Conservation (phyloP, 202 grass and related monocot species). For the Sporobolus alterniflorus region DNA sequence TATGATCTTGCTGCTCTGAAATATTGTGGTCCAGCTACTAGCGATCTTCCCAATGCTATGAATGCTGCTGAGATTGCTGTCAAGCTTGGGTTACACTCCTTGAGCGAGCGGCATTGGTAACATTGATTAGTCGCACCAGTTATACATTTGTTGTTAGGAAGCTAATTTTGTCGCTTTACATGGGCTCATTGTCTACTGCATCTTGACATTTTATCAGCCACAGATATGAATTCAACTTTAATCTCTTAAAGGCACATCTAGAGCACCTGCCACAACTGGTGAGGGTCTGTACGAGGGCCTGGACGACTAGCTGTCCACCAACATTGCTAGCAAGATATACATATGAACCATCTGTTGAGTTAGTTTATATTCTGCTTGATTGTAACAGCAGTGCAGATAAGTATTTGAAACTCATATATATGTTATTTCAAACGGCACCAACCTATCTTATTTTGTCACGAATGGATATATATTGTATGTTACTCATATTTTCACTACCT, state of each 20-base stretch:
- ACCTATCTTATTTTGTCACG: no score
- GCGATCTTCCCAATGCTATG: conserved; percentile 88
- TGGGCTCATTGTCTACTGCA: neutral
- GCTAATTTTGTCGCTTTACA: neutral
- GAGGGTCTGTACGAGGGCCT: conserved; percentile 57
- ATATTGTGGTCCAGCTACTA: no score
- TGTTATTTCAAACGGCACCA: no score
- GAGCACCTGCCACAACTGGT: conserved; percentile 36
- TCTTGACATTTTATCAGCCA: neutral
- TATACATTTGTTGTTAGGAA: neutral
- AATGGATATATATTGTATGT: no score
- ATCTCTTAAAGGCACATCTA: no score
- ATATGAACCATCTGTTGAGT: no score
- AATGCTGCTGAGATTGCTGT: conserved; percentile 84
- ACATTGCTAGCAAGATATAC: conserved; percentile 54
- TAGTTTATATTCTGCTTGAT: no score
- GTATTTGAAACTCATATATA: no score
- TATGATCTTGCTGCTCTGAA: no score
- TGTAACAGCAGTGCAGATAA: no score
- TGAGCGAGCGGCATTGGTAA: conserved; percentile 74
- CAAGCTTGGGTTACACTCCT: conserved; percentile 75
- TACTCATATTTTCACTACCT: no score
- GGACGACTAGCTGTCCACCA: conserved; percentile 57
- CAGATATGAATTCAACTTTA: neutral
- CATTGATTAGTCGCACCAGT: neutral